phyloP scores from a whole-genome alignment of 78 protist genomes.

The Dictyostelium capitatum region DNA sequence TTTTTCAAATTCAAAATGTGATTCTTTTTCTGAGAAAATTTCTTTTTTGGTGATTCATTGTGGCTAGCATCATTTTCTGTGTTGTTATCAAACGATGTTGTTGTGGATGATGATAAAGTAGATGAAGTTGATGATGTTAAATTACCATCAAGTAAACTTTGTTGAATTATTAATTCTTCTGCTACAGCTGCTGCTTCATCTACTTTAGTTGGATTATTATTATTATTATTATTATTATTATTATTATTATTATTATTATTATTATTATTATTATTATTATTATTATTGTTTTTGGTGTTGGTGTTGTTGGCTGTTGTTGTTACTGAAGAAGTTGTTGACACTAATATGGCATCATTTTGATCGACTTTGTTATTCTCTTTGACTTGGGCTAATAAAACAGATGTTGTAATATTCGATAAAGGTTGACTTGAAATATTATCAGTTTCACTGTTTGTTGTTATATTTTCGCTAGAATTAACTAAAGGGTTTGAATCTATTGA shows the following conservation, averaged over 20 bases:
- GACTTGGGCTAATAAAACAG: background rate
- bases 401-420: background rate
- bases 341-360: background rate
- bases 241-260: background rate
- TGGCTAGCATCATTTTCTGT: background rate
- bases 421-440: constrained; percentile 8
- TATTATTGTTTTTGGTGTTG: background rate
- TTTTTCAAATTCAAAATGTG: constrained; percentile 21
- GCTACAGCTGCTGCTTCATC: constrained; percentile 5
- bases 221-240: background rate
- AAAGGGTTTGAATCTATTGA: constrained; percentile 18
- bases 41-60: constrained; percentile 13
- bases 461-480: background rate
- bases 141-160: background rate
- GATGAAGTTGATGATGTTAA: background rate
- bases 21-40: constrained; percentile 37
- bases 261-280: background rate
- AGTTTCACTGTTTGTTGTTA: background rate
- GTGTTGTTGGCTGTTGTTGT: background rate
- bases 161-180: background rate
- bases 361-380: background rate
- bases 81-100: background rate
- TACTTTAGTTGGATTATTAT: background rate
- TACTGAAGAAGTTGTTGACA: background rate
- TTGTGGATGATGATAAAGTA: background rate